Conservation (phyloP, 306 rosid genomes). For the Lablab purpureus region DNA sequence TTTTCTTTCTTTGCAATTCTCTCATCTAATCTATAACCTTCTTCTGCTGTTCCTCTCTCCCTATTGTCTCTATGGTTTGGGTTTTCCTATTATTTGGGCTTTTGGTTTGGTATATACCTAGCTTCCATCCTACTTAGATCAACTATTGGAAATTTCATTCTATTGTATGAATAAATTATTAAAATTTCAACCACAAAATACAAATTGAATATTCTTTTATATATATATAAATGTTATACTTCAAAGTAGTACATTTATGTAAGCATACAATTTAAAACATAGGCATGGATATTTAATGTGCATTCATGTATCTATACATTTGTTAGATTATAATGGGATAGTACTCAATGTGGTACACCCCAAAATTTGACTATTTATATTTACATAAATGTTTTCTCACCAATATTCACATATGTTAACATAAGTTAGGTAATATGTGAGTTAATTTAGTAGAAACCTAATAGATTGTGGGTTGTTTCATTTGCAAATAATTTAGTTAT, state of each 20-base stretch:
- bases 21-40: conserved; percentile 15
- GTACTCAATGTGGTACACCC: too few relatives aligned
- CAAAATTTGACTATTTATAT: too few relatives aligned
- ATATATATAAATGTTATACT: background rate
- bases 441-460: background rate
- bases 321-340: background rate
- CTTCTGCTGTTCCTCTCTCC: conserved; percentile 29
- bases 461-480: background rate
- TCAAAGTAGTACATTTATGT: background rate
- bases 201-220: background rate
- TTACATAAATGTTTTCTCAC: too few relatives aligned
- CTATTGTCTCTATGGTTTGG: background rate
- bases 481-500: too few relatives aligned
- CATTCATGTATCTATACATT: background rate
- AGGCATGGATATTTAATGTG: background rate
- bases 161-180: background rate
- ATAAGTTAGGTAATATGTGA: background rate
- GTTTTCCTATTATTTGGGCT: conserved; percentile 3
- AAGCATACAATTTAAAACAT: too few relatives aligned
- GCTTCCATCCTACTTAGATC: conserved; percentile 5
- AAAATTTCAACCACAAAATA: background rate
- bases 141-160: conserved; percentile 2
- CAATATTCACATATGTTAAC: too few relatives aligned
- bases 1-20: background rate
- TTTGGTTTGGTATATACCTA: conserved; percentile 35